These are phyloP conservation scores for Arachnopeziza araneosa DNA, from an alignment of 2,329 filamentous ascomycete species.

Conservation along the genomic window DNA sequence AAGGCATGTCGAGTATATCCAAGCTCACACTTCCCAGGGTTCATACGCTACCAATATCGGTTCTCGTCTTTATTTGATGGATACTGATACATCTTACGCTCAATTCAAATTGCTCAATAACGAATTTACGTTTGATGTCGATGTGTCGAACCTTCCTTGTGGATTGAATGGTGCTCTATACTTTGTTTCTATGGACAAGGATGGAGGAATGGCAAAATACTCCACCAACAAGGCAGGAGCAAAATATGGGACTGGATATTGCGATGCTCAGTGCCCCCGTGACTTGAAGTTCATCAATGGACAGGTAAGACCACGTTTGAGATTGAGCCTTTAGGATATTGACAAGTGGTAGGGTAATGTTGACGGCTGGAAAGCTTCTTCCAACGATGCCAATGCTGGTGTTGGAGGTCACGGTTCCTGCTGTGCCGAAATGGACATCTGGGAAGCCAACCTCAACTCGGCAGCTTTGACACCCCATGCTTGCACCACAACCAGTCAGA, in stretches of 20 bases:
- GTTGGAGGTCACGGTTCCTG: slow-evolving; percentile 50
- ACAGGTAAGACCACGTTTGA: slow-evolving; percentile 31
- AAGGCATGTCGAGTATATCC: background rate
- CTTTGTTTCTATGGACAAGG: slow-evolving; percentile 55
- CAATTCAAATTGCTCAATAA: slow-evolving; percentile 59
- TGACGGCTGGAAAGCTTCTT: slow-evolving; percentile 44
- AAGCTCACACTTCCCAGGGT: background rate
- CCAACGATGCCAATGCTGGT: slow-evolving; percentile 46
- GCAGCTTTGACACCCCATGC: slow-evolving; percentile 53
- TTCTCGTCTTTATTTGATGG: slow-evolving; percentile 60
- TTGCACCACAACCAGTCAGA: slow-evolving; percentile 40
- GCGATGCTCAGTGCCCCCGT: slow-evolving; percentile 52
- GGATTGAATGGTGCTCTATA: slow-evolving; percentile 69
- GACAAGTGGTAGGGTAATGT: slow-evolving; percentile 41
- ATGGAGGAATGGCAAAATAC: slow-evolving; percentile 51
- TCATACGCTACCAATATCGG: slow-evolving; percentile 38
- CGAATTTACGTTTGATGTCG: slow-evolving; percentile 69
- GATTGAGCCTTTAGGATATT: background rate
- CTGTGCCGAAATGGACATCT: slow-evolving; percentile 63
- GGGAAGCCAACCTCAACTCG: slow-evolving; percentile 56
- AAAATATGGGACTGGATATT: slow-evolving; percentile 58
- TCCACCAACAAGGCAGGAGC: slow-evolving; percentile 51
- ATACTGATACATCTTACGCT: slow-evolving; percentile 50
- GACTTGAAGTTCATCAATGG: slow-evolving; percentile 50
- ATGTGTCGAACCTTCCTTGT: slow-evolving; percentile 63